phyloP scores from a whole-genome alignment of 176 grass and related monocot species.

The Oryza longistaminata region DNA sequence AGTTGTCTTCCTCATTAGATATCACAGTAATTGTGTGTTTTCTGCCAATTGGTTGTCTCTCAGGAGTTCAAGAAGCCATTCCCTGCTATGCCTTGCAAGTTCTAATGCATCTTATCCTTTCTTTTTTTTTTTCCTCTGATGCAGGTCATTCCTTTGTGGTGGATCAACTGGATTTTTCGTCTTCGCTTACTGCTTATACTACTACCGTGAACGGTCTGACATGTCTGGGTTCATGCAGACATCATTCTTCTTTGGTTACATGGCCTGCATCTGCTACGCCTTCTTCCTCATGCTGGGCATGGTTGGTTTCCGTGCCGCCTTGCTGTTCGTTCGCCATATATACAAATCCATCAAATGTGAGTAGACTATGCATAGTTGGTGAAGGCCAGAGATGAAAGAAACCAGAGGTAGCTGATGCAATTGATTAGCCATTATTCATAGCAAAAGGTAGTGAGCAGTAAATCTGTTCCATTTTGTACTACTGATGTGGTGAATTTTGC shows the following conservation, averaged over 20 bases:
- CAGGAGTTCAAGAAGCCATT: not conserved
- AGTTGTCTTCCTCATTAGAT: not conserved
- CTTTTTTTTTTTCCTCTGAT: not conserved
- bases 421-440: slow-evolving; percentile 72
- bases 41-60: not conserved
- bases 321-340: slow-evolving; percentile 96
- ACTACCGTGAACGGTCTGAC: slow-evolving; percentile 85
- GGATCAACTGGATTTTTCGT: slow-evolving; percentile 94
- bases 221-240: slow-evolving; percentile 99
- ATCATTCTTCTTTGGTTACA: slow-evolving; percentile 99
- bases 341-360: slow-evolving; percentile 98
- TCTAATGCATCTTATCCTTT: not conserved
- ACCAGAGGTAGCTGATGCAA: slow-evolving; percentile 52
- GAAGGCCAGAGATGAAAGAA: slow-evolving; percentile 41
- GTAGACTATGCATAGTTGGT: slow-evolving; percentile 36
- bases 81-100: not conserved
- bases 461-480: slow-evolving; percentile 59
- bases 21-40: not conserved
- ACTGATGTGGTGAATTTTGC: slow-evolving; percentile 40
- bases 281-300: slow-evolving; percentile 96
- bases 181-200: slow-evolving; percentile 93
- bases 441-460: slow-evolving; percentile 56
- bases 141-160: slow-evolving; percentile 86
- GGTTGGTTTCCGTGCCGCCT: slow-evolving; percentile 83
- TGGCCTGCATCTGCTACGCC: slow-evolving; percentile 98